A percentile compares a stretch with the other conserved stretches of the same genome.
These are phyloP conservation scores for Comarum palustre DNA, from an alignment of 306 rosid genomes.

Conservation along the genomic window DNA sequence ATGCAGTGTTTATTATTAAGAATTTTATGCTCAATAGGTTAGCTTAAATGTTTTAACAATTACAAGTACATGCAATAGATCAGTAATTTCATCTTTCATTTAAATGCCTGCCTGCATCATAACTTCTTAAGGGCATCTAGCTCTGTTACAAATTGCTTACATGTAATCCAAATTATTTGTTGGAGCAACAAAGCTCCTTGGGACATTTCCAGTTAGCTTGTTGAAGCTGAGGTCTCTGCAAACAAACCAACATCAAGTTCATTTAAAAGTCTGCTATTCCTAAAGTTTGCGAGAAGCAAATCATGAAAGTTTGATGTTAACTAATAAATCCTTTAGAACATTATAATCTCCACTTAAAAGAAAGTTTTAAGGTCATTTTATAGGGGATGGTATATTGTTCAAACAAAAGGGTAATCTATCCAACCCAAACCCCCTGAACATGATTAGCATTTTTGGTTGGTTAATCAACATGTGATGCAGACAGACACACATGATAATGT, in stretches of 20 bases:
- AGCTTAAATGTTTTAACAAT: background rate
- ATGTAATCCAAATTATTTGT: slow-evolving; percentile 20
- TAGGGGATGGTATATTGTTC: too few species aligned
- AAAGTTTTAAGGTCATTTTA: background rate
- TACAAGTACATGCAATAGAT: background rate
- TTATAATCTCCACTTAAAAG: background rate
- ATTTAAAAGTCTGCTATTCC: background rate
- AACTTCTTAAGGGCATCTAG: background rate
- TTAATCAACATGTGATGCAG: background rate
- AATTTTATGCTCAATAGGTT: background rate
- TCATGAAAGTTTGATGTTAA: background rate
- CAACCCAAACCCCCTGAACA: background rate
- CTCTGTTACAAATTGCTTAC: slow-evolving; percentile 35
- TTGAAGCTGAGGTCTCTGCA: slow-evolving; percentile 88
- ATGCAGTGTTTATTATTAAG: background rate
- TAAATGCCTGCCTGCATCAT: background rate
- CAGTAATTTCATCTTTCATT: background rate
- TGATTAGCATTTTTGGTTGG: background rate
- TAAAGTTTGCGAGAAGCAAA: background rate
- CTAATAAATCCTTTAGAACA: background rate
- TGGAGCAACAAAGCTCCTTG: slow-evolving; percentile 32
- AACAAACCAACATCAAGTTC: background rate
- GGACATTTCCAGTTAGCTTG: slow-evolving; percentile 57
- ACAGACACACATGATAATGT: background rate
- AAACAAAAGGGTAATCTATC: background rate